Conservation (phyloP, 257 asterid genomes). For the Perilla frutescens region DNA sequence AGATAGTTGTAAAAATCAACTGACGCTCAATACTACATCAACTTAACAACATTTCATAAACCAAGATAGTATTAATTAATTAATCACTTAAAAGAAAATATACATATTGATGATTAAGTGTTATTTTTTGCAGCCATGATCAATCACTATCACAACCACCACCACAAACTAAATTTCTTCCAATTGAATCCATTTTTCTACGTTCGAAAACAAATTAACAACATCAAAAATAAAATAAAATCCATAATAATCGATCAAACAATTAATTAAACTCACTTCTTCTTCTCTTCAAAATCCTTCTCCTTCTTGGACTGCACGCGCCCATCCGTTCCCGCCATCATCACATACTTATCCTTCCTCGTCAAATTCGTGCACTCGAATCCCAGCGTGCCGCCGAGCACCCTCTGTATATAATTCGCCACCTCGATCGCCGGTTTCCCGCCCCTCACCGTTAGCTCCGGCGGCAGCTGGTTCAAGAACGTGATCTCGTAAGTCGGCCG, state of each 20-base stretch:
- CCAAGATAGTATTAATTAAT: no score
- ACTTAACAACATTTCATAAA: no score
- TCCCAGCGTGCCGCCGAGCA: constrained; percentile 76
- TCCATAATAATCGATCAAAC: not conserved
- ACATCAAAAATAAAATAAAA: not conserved
- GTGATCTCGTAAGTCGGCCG: constrained; percentile 85
- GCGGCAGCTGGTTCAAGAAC: constrained; percentile 69
- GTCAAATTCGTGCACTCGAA: constrained; percentile 88
- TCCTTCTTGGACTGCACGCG: constrained; percentile 48
- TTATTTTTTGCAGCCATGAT: no score
- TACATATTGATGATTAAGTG: no score
- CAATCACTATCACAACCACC: no score
- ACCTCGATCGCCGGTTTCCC: constrained; percentile 85
- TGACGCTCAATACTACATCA: no score
- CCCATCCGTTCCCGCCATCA: constrained; percentile 91
- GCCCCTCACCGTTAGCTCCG: constrained; percentile 57
- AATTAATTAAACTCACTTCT: constrained; percentile 24
- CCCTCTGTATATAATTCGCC: constrained; percentile 79
- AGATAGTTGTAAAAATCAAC: no score
- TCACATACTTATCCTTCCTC: constrained; percentile 75
- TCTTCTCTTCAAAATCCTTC: constrained; percentile 33
- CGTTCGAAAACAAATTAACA: not conserved
- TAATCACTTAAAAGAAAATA: no score
- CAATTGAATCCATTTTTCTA: no score
- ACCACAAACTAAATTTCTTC: no score